Evolutionary conservation across 2,329 filamentous ascomycete genomes (phyloP), one percentile per base, ranked within the genome.

Genomic region (Xylariaceae sp.): DNA sequence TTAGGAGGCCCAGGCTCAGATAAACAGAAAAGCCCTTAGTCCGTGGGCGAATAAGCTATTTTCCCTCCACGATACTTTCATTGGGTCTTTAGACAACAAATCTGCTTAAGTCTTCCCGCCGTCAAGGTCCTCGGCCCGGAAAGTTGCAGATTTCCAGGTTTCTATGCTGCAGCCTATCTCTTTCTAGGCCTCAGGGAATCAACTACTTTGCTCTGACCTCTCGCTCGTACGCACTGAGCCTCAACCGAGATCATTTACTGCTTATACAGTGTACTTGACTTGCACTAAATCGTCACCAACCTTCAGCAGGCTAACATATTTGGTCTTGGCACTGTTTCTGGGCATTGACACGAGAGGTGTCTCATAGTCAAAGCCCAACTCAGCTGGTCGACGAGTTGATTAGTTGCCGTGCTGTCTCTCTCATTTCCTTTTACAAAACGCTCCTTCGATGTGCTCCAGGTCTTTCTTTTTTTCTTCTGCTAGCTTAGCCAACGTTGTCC

Each of bases 301-400:
- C 29, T 26, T 44, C 39, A 21, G 32, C 41, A 55, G 41, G 45
- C 33, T 53, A 43, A 46, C 43, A n/a, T 49, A 29, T 55, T 60
- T 39, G 44, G 29, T 47, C 30, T 15, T 37, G 15, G 26, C 35
- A n/a, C n/a, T n/a, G n/a, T n/a, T n/a, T 41, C 23, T 50, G 32
- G n/a, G 33, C 40, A 26, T 33, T 36, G 40, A 18, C 48, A 47
- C 33, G 13, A 27, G 10, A 15, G 20, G 24, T 26, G 11, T 39
- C 33, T 35, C 54, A 9, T 50, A n/a, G 32, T 32, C 20, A 5
- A 37, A 23, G 23, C 32, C 33, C 16, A 23, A 21, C 32, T 27
- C 16, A 23, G 30, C 30, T 18, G 44, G 47, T 41, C 37, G 30
- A 33, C 20, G 10, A 24, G n/a, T 45, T 46, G 29, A 51, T 41